Conservation (phyloP, 305 asterid species). For the Fraxinus velutina region DNA sequence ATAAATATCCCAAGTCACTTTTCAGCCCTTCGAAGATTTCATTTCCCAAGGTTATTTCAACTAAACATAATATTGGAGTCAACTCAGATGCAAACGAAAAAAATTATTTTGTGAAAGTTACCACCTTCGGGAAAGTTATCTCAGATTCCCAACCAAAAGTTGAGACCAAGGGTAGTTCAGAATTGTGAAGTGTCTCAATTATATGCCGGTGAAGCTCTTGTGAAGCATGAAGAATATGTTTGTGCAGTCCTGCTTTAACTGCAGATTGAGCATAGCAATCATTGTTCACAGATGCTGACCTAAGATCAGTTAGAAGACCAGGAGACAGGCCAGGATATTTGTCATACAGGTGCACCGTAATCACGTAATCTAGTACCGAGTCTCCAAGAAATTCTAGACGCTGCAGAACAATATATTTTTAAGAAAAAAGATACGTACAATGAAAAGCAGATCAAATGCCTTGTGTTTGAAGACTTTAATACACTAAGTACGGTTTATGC, state of each 20-base stretch:
- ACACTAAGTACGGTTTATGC: not conserved
- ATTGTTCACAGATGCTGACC: slow-evolving; percentile 82
- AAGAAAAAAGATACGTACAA: not conserved
- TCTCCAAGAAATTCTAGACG: slow-evolving; percentile 89
- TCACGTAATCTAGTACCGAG: slow-evolving; percentile 67
- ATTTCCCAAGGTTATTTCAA: not conserved
- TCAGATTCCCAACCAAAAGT: slow-evolving; percentile 81
- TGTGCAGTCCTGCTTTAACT: slow-evolving; percentile 51
- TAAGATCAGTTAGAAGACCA: slow-evolving; percentile 66
- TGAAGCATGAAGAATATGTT: slow-evolving; percentile 66
- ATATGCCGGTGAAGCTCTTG: slow-evolving; percentile 61
- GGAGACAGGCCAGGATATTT: slow-evolving; percentile 60
- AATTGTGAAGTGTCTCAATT: slow-evolving; percentile 24
- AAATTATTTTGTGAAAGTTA: not conserved
- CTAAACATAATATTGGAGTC: not conserved
- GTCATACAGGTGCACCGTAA: slow-evolving; percentile 53
- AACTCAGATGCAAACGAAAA: not conserved
- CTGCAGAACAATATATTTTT: slow-evolving; percentile 31
- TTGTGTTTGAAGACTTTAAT: not conserved
- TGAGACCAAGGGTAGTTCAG: slow-evolving; percentile 21
- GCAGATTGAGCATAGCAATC: slow-evolving; percentile 70
- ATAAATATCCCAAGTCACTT: not conserved
- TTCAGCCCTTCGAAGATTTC: not conserved
- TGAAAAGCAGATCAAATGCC: not conserved
- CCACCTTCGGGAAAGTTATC: slow-evolving; percentile 66